Base-by-base conservation (phyloP, 2,329 filamentous ascomycete genomes). In the Geosmithia morbida region DNA sequence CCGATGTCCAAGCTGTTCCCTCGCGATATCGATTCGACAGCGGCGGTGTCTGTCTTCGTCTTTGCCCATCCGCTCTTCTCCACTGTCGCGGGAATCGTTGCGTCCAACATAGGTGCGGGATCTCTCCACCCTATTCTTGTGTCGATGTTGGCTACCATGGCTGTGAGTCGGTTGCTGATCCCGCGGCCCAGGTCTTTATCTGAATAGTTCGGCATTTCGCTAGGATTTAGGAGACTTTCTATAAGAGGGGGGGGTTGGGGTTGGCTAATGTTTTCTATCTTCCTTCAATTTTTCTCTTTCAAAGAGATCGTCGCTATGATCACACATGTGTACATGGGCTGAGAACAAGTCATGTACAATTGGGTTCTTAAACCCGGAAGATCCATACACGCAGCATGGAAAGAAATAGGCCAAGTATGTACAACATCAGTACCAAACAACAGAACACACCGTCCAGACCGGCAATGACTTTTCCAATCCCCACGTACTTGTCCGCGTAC, bases 41-140 rank as follows among this genome's bases (percentile, higher is more conserved):
- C 66, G 0, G 50, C 68, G 1, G 56, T 63, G 0, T 68, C 77
- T n/a, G 65, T 79, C 2, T 79, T 79, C 49, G 71, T 79, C 0
- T 62, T 77, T 18, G 73, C 72, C 0, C 75, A 79, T 53, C 65
- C 74, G 4, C 53, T 77, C 0, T 79, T 79, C 48, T 75, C 76
- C 0, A 68, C 74, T 2, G 52, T 78, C 2, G 77, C 74, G 0
- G 75, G 75, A 1, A 55, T 77, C 1, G 63, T 78, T 13, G 71
- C 72, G 0, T 57, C 66, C 0, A 51, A 55, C 2, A 58, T 61
- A 0, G 72, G 72, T 0, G 72, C 77, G 0, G 57, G 61, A 1
- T 65, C 73, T 0, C 50, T 77, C 46, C 74, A 75, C 50, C 74
- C 74, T 0, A 69, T 77, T 16, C 57, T 76, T 1, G 66, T 74